phyloP scores from a whole-genome alignment of 1,284 basidiomycete species.

The Mycena sp. region DNA sequence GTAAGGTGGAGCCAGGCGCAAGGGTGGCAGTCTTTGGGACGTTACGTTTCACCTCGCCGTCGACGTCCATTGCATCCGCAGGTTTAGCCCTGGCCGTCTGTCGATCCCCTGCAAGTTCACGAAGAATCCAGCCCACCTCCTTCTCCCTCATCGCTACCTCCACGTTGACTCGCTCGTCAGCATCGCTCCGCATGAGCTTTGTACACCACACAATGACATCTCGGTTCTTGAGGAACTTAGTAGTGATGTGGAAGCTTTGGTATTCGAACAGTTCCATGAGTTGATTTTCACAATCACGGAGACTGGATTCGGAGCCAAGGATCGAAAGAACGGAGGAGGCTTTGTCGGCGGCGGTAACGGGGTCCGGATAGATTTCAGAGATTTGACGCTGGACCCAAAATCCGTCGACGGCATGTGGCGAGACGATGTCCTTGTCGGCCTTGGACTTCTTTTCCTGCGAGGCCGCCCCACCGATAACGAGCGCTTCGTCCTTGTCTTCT shows the following conservation, averaged over 20 bases:
- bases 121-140: slow-evolving; percentile 95
- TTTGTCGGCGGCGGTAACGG: slow-evolving; percentile 94
- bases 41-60: slow-evolving; percentile 58
- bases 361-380: slow-evolving; percentile 91
- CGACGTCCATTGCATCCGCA: slow-evolving; percentile 83
- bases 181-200: slow-evolving; percentile 90
- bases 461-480: slow-evolving; percentile 77
- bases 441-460: slow-evolving; percentile 58
- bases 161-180: slow-evolving; percentile 91
- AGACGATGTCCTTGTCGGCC: slow-evolving; percentile 82
- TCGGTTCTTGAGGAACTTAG: slow-evolving; percentile 93
- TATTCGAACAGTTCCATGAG: slow-evolving; percentile 99
- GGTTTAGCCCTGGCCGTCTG: slow-evolving; percentile 57
- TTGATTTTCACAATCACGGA: slow-evolving; percentile 96
- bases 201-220: slow-evolving; percentile 99
- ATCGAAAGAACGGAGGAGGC: slow-evolving; percentile 88
- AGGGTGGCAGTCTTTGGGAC: slow-evolving; percentile 91
- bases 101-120: slow-evolving; percentile 85
- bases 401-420: slow-evolving; percentile 92
- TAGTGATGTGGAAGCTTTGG: slow-evolving; percentile 91
- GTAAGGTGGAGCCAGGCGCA: slow-evolving; percentile 87
- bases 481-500: slow-evolving; percentile 62
- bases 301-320: slow-evolving; percentile 88
- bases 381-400: slow-evolving; percentile 99
- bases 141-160: slow-evolving; percentile 99